Base-by-base conservation (phyloP, 2,329 filamentous ascomycete species). In the Aureobasidium sp. region DNA sequence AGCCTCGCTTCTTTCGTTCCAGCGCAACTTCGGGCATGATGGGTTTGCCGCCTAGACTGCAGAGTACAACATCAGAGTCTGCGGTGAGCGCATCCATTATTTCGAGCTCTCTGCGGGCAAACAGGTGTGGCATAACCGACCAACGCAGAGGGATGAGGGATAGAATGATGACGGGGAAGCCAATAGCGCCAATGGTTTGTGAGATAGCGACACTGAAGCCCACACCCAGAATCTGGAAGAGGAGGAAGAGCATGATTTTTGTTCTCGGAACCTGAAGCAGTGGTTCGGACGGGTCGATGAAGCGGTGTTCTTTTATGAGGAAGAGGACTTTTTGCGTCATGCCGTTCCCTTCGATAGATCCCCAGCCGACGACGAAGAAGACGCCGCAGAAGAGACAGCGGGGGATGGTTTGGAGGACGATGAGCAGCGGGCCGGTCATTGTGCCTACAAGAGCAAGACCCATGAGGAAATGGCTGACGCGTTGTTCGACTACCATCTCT, bases 111-210 rank as follows among this genome's bases (percentile, higher is more conserved):
- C 75, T 64, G 5, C 72, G 66, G 0, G 71, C 73, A 63, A 84
- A 83, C 69, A 79, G 79, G 17, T 71, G 65, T 0, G 81, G 81
- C 63, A 84, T 69, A 0, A 79, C 58, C 58, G 75, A 73, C 62
- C 77, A 80, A 3, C 81, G 71, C 31, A 83, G 65, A 0, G 82
- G 82, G 8, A 85, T 83, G 19, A 84, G 73, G 4, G 78, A 68
- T 19, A 81, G 74, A 61, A 84, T 83, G 55, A 84, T 75, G 15
- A 84, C 75, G 0, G 82, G 82, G 63, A 84, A 84, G 0, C 80
- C 79, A 64, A 84, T 82, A 0, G 81, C 82, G 0, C 79, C 82
- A 25, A 84, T 79, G 0, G 82, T 84, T 67, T 84, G 80, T 2
- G 81, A 82, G 57, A 84, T 80, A 0, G 80, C 82, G 13, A 85